Conservation (phyloP, 2,329 filamentous ascomycete species). For the Tolypocladium tropicale region DNA sequence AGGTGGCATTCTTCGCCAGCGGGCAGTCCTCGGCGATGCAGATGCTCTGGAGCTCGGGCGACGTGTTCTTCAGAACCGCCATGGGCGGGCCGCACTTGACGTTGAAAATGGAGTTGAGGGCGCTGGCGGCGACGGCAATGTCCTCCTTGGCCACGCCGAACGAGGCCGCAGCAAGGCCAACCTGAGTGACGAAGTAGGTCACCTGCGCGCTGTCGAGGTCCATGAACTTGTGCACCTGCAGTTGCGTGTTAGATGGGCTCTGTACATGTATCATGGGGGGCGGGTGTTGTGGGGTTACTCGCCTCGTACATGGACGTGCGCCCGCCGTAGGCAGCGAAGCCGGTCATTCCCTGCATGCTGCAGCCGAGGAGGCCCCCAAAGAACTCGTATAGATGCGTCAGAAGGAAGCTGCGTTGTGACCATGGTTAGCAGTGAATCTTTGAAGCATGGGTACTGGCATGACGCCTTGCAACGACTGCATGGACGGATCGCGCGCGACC, state of each 20-base stretch:
- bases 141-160: slow-evolving; percentile 49
- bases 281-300: too few species aligned
- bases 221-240: slow-evolving; percentile 48
- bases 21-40: slow-evolving; percentile 41
- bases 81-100: slow-evolving; percentile 37
- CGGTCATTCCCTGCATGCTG: slow-evolving; percentile 35
- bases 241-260: neutral
- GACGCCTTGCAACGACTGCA: too few species aligned
- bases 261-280: too few species aligned
- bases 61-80: slow-evolving; percentile 32
- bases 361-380: slow-evolving; percentile 50
- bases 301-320: slow-evolving; percentile 32
- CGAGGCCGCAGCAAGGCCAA: slow-evolving; percentile 43
- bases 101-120: slow-evolving; percentile 40
- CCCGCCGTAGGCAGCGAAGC: slow-evolving; percentile 38
- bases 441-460: too few species aligned
- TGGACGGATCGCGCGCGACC: too few species aligned
- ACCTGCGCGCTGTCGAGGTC: slow-evolving; percentile 38
- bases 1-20: slow-evolving; percentile 32
- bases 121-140: slow-evolving; percentile 33
- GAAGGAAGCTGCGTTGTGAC: slow-evolving; percentile 31
- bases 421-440: neutral
- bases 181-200: slow-evolving; percentile 50
- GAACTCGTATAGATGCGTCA: slow-evolving; percentile 53
- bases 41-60: slow-evolving; percentile 41